A percentile compares a stretch with the other conserved stretches of the same genome.
Evolutionary conservation across 306 rosid species (phyloP).

Genomic region (apple (Malus domestica)): ASM211411v1 NC_041801.1:10133001-10133500

Average conservation of each 20-base stretch:
- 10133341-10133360: background rate
- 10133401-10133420: background rate
- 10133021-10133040: constrained; percentile 3
- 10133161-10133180: constrained; percentile 14
- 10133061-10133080: background rate
- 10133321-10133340: background rate
- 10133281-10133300: background rate
- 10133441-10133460: background rate
- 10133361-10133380: background rate
- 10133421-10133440: background rate
- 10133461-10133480: background rate
- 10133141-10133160: constrained; percentile 13
- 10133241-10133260: constrained; percentile 1
- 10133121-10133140: constrained; percentile 13
- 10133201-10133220: constrained; percentile 19
- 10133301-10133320: background rate
- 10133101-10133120: constrained; percentile 19
- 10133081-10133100: constrained; percentile 24
- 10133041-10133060: background rate
- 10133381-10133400: background rate
- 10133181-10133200: constrained; percentile 14
- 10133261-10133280: background rate
- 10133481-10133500: background rate
- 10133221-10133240: background rate
- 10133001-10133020: background rate